A percentile compares a stretch with the other conserved stretches of the same genome.
Evolutionary conservation across 108 stramenopile genomes (phyloP).

Genomic region (Epithemia pelagica): DNA sequence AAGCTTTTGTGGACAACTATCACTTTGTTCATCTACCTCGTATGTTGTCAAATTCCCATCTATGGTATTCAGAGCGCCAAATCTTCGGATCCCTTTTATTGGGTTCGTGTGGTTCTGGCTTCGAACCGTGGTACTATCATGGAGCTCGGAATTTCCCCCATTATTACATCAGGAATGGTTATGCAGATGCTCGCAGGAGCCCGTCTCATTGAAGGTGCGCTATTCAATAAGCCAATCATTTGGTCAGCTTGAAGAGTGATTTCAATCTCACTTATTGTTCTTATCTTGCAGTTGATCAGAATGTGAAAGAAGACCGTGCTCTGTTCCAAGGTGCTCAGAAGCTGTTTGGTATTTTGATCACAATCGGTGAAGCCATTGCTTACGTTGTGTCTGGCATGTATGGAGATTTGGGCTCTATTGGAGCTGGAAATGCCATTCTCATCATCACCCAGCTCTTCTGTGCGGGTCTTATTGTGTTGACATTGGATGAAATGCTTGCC

Average conservation of each 20-base stretch:
- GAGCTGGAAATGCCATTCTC: constrained; percentile 95
- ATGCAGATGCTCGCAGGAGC: constrained; percentile 95
- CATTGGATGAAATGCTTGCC: constrained; percentile 98
- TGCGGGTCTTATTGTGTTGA: constrained; percentile 96
- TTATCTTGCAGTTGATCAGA: constrained; percentile 92
- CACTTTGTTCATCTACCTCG: constrained; percentile 98
- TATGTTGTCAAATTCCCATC: constrained; percentile 98
- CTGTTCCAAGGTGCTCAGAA: constrained; percentile 98
- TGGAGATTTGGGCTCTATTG: constrained; percentile 91
- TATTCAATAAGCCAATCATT: too few species aligned
- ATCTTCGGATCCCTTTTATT: constrained; percentile 99
- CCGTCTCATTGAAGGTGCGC: constrained; percentile 82
- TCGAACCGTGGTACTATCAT: constrained; percentile 99
- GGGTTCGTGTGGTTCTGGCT: constrained; percentile 99
- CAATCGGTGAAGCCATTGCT: constrained; percentile 97
- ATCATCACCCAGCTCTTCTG: constrained; percentile 98
- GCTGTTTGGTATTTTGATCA: constrained; percentile 98
- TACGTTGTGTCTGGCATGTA: constrained; percentile 99
- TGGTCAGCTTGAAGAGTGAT: too few species aligned
- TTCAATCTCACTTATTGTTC: too few species aligned
- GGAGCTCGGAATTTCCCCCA: constrained; percentile 99
- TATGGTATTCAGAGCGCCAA: constrained; percentile 97
- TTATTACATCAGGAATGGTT: constrained; percentile 91
- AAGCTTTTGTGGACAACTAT: constrained; percentile 98
- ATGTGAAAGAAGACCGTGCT: constrained; percentile 97